Evolutionary conservation across 2,329 filamentous ascomycete genomes (phyloP).

Genomic region (Paraconiothyrium brasiliense): DNA sequence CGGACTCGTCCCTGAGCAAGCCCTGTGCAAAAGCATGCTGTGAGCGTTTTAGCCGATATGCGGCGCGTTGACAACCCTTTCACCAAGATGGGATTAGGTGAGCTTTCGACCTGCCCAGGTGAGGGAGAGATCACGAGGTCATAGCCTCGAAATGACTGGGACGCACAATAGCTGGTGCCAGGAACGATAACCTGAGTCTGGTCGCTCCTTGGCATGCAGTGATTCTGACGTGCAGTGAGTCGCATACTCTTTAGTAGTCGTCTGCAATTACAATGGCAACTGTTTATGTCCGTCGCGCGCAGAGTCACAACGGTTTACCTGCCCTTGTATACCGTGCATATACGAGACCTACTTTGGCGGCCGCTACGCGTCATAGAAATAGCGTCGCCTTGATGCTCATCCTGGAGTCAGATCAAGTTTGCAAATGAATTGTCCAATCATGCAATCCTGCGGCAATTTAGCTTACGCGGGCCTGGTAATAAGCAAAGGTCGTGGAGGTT

Average conservation of each 20-base stretch:
- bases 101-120: background rate
- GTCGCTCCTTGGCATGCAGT: background rate
- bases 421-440: slow-evolving; percentile 9
- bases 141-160: background rate
- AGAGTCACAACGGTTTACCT: background rate
- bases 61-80: background rate
- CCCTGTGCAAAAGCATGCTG: slow-evolving; percentile 26
- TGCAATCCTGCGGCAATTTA: background rate
- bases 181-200: background rate
- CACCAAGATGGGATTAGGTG: background rate
- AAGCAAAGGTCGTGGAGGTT: slow-evolving; percentile 13
- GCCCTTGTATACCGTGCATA: background rate
- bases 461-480: background rate
- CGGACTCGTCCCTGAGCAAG: slow-evolving; percentile 38
- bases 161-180: slow-evolving; percentile 8
- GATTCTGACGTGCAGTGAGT: background rate
- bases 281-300: background rate
- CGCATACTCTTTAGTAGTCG: background rate
- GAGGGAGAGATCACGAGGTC: background rate
- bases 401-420: slow-evolving; percentile 40
- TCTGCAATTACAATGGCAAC: background rate
- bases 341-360: slow-evolving; percentile 33
- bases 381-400: slow-evolving; percentile 37
- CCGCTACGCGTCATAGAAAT: slow-evolving; percentile 33
- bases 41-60: slow-evolving; percentile 25